phyloP scores from a whole-genome alignment of 2,329 filamentous ascomycete species.

The Saccharata proteae region DNA sequence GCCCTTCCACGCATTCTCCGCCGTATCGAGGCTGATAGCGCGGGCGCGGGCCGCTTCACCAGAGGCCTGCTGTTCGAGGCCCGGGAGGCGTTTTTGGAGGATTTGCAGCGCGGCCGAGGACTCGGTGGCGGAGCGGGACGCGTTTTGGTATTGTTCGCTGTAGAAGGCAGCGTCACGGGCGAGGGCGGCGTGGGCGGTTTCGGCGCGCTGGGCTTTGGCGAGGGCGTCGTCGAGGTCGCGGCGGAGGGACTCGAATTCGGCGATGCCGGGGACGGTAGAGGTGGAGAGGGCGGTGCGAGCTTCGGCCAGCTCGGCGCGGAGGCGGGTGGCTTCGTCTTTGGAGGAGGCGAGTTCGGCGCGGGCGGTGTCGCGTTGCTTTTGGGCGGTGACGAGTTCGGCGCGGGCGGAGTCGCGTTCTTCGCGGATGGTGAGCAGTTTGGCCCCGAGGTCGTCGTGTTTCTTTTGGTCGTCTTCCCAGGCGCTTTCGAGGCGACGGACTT shows the following conservation, averaged over 20 bases:
- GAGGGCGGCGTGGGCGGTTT: slow-evolving; percentile 18
- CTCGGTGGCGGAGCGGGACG: slow-evolving; percentile 2
- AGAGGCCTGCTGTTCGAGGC: not conserved
- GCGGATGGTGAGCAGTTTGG: no score
- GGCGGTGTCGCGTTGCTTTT: slow-evolving; percentile 21
- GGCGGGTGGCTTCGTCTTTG: slow-evolving; percentile 7
- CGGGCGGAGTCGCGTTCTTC: not conserved
- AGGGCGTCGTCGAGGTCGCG: slow-evolving; percentile 17
- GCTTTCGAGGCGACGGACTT: no score
- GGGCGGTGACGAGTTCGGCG: slow-evolving; percentile 14
- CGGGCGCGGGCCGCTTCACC: slow-evolving; percentile 5
- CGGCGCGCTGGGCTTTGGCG: slow-evolving; percentile 17
- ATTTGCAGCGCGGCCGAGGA: not conserved
- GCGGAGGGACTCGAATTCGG: slow-evolving; percentile 5
- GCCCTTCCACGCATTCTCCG: slow-evolving; percentile 7
- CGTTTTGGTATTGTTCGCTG: slow-evolving; percentile 41
- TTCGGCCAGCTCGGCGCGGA: slow-evolving; percentile 2
- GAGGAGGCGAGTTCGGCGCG: slow-evolving; percentile 15
- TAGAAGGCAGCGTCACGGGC: slow-evolving; percentile 45
- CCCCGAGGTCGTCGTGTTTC: no score
- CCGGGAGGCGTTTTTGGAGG: slow-evolving; percentile 9
- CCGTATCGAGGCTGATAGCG: not conserved
- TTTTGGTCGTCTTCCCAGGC: no score
- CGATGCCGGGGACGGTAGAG: slow-evolving; percentile 2
- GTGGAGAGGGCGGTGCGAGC: slow-evolving; percentile 2